phyloP scores from a whole-genome alignment of 1,139 yeast species.

The Eremothecium gossypii region DNA sequence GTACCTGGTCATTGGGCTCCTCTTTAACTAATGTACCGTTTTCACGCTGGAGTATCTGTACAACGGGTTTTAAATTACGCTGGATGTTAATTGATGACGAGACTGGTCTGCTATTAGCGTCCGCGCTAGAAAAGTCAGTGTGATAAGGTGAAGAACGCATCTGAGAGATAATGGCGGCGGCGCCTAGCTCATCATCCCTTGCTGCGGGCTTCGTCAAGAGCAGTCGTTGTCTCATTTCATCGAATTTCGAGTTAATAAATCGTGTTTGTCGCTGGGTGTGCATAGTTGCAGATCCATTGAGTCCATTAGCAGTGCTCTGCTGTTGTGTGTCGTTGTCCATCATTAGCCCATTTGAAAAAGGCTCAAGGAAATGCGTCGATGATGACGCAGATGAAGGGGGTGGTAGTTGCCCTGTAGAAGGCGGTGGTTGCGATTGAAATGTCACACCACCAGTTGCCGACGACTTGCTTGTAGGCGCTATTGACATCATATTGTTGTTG shows the following conservation, averaged over 20 bases:
- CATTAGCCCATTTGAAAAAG: slow-evolving; percentile 2
- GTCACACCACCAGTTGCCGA: neutral
- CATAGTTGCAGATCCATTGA: neutral
- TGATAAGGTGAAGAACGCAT: slow-evolving; percentile 29
- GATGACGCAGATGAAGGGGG: slow-evolving; percentile 3
- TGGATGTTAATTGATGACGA: slow-evolving; percentile 7
- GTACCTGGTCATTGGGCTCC: slow-evolving; percentile 14
- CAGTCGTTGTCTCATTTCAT: slow-evolving; percentile 24
- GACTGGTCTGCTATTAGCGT: slow-evolving; percentile 5
- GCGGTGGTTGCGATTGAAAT: neutral
- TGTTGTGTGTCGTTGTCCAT: slow-evolving; percentile 8
- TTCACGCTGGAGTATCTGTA: slow-evolving; percentile 18
- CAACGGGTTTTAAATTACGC: slow-evolving; percentile 17
- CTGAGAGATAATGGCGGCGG: slow-evolving; percentile 28
- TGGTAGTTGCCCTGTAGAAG: neutral
- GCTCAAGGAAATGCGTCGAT: slow-evolving; percentile 1
- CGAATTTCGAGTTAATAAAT: slow-evolving; percentile 26
- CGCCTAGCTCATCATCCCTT: slow-evolving; percentile 22
- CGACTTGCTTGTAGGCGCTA: slow-evolving; percentile 2
- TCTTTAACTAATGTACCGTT: slow-evolving; percentile 1
- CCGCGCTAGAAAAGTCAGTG: slow-evolving; percentile 9
- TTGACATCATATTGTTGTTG: slow-evolving; percentile 2
- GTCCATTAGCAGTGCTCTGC: slow-evolving; percentile 16
- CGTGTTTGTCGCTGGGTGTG: slow-evolving; percentile 12
- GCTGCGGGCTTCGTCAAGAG: slow-evolving; percentile 14